Evolutionary conservation across 179 eudicot species (phyloP), one percentile per base, ranked within the genome.

Genomic region (Silene vulgaris): DNA sequence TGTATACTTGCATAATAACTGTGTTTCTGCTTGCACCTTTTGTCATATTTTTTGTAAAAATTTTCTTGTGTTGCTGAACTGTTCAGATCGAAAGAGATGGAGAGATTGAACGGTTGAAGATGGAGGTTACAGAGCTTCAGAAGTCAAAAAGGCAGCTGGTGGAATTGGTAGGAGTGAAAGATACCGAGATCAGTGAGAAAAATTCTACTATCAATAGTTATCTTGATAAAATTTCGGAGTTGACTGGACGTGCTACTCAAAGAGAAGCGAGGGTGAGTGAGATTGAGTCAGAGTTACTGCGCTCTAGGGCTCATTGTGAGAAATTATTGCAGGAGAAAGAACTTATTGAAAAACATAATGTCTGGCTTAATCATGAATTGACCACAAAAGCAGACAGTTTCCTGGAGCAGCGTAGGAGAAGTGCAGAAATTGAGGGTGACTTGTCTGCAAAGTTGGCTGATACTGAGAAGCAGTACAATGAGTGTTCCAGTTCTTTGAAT

Each of bases 341-440:
- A 82, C 90, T 93, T 78, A 79, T 93, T 56, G 96, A 90, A 86
- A 93, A 88, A 84, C 97, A 93, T 80, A 96, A 96, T 80, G 19
- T 63, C 69, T 96, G 98, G 98, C 93, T 96, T 17, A 93, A 96
- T 83, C 87, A 89, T 72, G 99, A 96, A 85, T 77, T 96, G 76
- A 85, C 85, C 1, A 50, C 80, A 20, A 96, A 93, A 84, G 84
- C 87, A 4, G 84, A 90, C 66, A 81, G 83, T 86, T 83, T 90
- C 48, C 77, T 86, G 77, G 89, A 91, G 82, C 82, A 87, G 77
- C 88, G 93, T 20, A 91, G 79, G 78, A 78, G 72, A 74, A 76
- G 86, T 74, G 82, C 83, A 78, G 99, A 91, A 68, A 77, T 85
- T 32, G 97, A 93, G 82, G 91, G 98, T 54, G 96, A 89, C 23